Percentiles rank a stretch among this genome's conserved stretches.
Evolutionary conservation across 2,329 filamentous ascomycete genomes (phyloP).

Genomic region (Thelonectria rubi): DNA sequence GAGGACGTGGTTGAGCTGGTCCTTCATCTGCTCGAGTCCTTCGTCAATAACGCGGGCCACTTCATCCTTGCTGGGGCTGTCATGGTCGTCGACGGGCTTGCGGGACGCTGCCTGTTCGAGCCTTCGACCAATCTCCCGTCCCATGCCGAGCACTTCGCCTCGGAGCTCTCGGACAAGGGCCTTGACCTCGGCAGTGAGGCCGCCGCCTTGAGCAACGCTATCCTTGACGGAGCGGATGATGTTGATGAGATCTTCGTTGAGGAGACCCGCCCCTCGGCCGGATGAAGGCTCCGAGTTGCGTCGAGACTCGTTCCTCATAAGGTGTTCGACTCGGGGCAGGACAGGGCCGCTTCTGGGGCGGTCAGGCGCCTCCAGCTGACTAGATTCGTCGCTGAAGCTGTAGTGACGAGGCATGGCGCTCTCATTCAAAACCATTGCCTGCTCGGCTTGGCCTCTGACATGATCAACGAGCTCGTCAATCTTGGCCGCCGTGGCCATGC

Average conservation of each 20-base stretch:
- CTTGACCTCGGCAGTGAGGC: slow-evolving; percentile 91
- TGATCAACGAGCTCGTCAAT: slow-evolving; percentile 75
- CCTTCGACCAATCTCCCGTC: slow-evolving; percentile 85
- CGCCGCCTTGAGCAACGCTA: slow-evolving; percentile 86
- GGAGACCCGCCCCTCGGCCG: slow-evolving; percentile 58
- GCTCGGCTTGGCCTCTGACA: slow-evolving; percentile 62
- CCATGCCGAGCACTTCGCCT: slow-evolving; percentile 94
- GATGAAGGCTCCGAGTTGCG: slow-evolving; percentile 55
- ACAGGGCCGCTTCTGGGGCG: slow-evolving; percentile 46
- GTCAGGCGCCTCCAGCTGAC: slow-evolving; percentile 46
- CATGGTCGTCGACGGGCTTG: slow-evolving; percentile 56
- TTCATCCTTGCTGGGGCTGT: slow-evolving; percentile 70
- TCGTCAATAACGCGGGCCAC: slow-evolving; percentile 81
- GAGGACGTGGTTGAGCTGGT: slow-evolving; percentile 83
- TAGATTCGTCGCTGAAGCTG: slow-evolving; percentile 55
- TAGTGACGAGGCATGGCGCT: slow-evolving; percentile 42
- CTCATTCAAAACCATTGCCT: slow-evolving; percentile 50
- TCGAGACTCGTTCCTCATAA: slow-evolving; percentile 55
- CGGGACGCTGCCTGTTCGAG: slow-evolving; percentile 72
- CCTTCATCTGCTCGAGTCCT: slow-evolving; percentile 81
- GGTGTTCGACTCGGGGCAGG: slow-evolving; percentile 53
- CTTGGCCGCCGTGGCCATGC: slow-evolving; percentile 67
- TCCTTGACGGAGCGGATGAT: slow-evolving; percentile 90
- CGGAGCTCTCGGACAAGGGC: slow-evolving; percentile 87
- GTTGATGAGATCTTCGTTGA: slow-evolving; percentile 82